A percentile compares a stretch with the other conserved stretches of the same genome.
These are phyloP conservation scores for Aureoboletus auriporus DNA, from an alignment of 768 basidiomycete genomes.

Conservation along the genomic window DNA sequence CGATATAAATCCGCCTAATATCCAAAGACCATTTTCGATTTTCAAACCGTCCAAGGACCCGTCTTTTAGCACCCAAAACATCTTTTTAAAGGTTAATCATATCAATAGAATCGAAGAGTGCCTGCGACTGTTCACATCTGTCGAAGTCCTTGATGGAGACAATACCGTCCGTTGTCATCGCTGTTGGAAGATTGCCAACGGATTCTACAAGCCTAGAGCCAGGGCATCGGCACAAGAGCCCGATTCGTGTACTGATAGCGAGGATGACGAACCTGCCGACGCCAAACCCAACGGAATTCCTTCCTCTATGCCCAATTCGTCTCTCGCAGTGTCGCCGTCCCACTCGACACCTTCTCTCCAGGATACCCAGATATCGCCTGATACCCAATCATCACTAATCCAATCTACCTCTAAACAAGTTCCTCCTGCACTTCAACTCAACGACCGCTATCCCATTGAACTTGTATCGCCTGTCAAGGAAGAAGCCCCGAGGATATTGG, in stretches of 20 bases:
- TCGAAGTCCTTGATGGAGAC: conserved; percentile 91
- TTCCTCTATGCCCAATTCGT: conserved; percentile 17
- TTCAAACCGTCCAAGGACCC: conserved; percentile 38
- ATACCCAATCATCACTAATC: conserved; percentile 20
- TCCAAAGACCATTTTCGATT: conserved; percentile 45
- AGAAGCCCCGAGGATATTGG: conserved; percentile 38
- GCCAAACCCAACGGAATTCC: conserved; percentile 19
- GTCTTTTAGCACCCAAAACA: conserved; percentile 20
- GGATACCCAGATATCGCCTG: conserved; percentile 24
- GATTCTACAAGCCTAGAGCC: conserved; percentile 41
- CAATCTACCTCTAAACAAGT: conserved; percentile 14
- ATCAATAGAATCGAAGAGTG: conserved; percentile 57
- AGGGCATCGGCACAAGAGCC: conserved; percentile 17
- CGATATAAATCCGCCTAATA: conserved; percentile 46
- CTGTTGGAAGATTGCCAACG: conserved; percentile 91
- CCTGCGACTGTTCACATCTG: conserved; percentile 81
- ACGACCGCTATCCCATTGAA: conserved; percentile 18
- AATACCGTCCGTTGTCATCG: conserved; percentile 91
- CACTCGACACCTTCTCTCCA: conserved; percentile 38
- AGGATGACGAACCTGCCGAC: conserved; percentile 27
- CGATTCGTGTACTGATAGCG: conserved; percentile 32
- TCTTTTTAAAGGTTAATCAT: conserved; percentile 26
- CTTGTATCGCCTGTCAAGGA: conserved; percentile 8
- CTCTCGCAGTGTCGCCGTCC: conserved; percentile 13
- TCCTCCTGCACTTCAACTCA: conserved; percentile 29